phyloP scores from a whole-genome alignment of 176 grass and related monocot species.

The Eremochloa ophiuroides region DNA sequence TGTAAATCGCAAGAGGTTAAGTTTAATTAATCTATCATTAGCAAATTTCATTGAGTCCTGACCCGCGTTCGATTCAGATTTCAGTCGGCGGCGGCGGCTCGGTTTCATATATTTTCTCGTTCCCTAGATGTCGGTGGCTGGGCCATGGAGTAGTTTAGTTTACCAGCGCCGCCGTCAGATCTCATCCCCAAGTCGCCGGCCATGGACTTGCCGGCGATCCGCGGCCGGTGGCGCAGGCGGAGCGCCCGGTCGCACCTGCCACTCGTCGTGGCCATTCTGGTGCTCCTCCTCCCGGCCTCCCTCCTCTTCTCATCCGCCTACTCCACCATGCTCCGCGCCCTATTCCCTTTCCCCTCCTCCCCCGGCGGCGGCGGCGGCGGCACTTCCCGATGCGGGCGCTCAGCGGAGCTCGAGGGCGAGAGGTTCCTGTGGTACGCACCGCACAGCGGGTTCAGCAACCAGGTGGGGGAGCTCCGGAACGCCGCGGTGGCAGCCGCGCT shows the following conservation, averaged over 20 bases:
- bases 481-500: conserved; percentile 66
- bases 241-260: conserved; percentile 44
- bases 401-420: conserved; percentile 34
- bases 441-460: conserved; percentile 95
- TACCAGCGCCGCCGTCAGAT: neutral
- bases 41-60: too few relatives aligned
- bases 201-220: conserved; percentile 50
- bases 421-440: conserved; percentile 95
- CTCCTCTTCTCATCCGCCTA: conserved; percentile 38
- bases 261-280: conserved; percentile 34
- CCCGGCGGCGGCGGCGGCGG: conserved; percentile 3
- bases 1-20: too few relatives aligned
- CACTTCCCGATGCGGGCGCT: conserved; percentile 13
- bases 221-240: conserved; percentile 66
- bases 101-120: too few relatives aligned
- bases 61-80: too few relatives aligned
- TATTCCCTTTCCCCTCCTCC: conserved; percentile 18
- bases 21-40: too few relatives aligned
- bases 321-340: conserved; percentile 41
- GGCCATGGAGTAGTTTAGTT: too few relatives aligned
- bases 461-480: conserved; percentile 82
- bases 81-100: too few relatives aligned
- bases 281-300: conserved; percentile 36
- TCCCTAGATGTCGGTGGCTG: too few relatives aligned
- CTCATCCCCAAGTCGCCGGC: neutral